Conservation (phyloP, 2,329 filamentous ascomycete genomes). For the Microascus cirrosus region DNA sequence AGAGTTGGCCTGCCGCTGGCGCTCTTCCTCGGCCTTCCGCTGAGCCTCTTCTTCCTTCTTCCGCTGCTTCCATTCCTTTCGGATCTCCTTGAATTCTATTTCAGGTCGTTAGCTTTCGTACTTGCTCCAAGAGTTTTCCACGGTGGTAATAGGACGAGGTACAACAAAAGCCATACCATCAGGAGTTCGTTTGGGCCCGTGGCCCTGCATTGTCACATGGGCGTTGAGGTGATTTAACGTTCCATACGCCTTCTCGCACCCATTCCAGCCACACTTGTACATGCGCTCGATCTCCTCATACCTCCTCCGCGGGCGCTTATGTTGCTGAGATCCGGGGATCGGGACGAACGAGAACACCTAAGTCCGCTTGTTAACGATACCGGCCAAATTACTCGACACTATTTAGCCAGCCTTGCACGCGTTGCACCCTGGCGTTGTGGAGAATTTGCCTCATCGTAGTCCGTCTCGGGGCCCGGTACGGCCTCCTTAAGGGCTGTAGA, state of each 20-base stretch:
- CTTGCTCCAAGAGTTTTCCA: neutral
- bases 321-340: conserved; percentile 91
- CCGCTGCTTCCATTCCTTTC: conserved; percentile 97
- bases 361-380: neutral
- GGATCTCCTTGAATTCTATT: conserved; percentile 95
- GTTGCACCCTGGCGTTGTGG: neutral
- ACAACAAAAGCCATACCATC: conserved; percentile 61
- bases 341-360: conserved; percentile 96
- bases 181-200: conserved; percentile 86
- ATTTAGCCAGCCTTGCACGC: neutral
- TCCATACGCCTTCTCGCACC: conserved; percentile 96
- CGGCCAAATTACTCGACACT: neutral
- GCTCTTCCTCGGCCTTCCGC: conserved; percentile 85
- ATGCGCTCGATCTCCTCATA: conserved; percentile 99
- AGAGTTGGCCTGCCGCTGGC: conserved; percentile 39
- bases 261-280: conserved; percentile 99
- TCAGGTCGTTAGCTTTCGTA: conserved; percentile 7
- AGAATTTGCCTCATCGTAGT: neutral
- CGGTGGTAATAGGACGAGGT: neutral
- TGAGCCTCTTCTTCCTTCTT: conserved; percentile 96
- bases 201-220: conserved; percentile 97
- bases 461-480: neutral
- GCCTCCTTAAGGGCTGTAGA: neutral
- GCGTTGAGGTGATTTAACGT: conserved; percentile 96
- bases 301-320: conserved; percentile 83